phyloP scores from a whole-genome alignment of 306 rosid genomes.

The Aeschynomene evenia region DNA sequence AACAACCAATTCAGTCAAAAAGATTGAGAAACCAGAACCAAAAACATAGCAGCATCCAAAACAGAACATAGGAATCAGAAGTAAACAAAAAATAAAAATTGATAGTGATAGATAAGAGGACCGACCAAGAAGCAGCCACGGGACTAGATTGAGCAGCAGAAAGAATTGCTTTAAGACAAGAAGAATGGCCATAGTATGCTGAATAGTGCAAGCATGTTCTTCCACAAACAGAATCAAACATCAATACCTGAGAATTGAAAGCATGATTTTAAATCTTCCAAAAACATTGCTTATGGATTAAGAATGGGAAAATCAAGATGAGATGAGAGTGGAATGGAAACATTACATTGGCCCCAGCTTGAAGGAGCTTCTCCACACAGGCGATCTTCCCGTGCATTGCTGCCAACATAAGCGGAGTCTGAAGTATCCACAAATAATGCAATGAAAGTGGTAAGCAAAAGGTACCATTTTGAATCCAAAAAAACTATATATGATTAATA shows the following conservation, averaged over 20 bases:
- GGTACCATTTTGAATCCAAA: neutral
- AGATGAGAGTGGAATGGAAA: slow-evolving; percentile 2
- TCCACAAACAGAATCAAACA: slow-evolving; percentile 76
- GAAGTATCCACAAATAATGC: slow-evolving; percentile 30
- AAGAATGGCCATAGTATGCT: slow-evolving; percentile 76
- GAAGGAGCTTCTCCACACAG: slow-evolving; percentile 70
- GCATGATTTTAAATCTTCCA: slow-evolving; percentile 15
- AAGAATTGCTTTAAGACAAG: slow-evolving; percentile 78
- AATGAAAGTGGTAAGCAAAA: slow-evolving; percentile 3
- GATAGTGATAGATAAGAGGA: neutral
- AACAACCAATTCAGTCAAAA: slow-evolving; percentile 11
- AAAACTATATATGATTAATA: neutral
- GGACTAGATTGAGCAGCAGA: slow-evolving; percentile 73
- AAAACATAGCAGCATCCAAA: neutral
- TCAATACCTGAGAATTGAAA: slow-evolving; percentile 59
- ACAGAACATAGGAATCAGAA: neutral
- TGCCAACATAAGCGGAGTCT: slow-evolving; percentile 94
- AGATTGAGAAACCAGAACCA: neutral
- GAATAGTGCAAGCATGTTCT: slow-evolving; percentile 96
- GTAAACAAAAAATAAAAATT: too few relatives aligned
- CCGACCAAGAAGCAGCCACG: slow-evolving; percentile 86
- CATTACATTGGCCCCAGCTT: slow-evolving; percentile 77
- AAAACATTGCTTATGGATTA: neutral
- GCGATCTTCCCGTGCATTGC: slow-evolving; percentile 85
- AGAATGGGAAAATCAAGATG: neutral